Percentiles rank a stretch among this genome's conserved stretches.
These are phyloP conservation scores for Suillus discolor DNA, from an alignment of 768 basidiomycete genomes.

Conservation along the genomic window DNA sequence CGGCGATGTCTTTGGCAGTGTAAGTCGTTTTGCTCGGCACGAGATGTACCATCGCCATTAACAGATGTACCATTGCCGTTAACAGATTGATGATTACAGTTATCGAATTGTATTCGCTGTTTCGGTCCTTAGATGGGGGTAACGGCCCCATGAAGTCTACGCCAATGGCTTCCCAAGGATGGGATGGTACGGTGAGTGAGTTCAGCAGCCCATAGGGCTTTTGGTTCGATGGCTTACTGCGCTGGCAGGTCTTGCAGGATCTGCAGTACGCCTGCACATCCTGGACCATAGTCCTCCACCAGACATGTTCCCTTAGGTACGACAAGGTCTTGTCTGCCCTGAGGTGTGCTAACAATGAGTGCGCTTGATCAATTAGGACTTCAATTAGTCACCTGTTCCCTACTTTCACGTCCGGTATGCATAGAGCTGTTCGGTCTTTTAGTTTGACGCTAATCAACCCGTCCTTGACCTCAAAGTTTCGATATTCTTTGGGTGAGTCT, in stretches of 20 bases:
- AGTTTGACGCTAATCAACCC: slow-evolving; percentile 22
- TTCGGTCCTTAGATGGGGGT: too few species aligned
- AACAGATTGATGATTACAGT: slow-evolving; percentile 14
- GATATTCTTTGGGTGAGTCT: slow-evolving; percentile 19
- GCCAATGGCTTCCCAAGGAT: slow-evolving; percentile 39
- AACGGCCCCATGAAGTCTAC: slow-evolving; percentile 45
- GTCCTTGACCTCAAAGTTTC: slow-evolving; percentile 27
- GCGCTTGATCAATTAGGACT: slow-evolving; percentile 38
- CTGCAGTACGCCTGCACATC: slow-evolving; percentile 32
- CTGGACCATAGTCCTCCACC: slow-evolving; percentile 40
- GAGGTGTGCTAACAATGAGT: slow-evolving; percentile 42
- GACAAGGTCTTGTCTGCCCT: slow-evolving; percentile 36
- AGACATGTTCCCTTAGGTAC: slow-evolving; percentile 37
- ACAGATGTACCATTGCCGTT: slow-evolving; percentile 28
- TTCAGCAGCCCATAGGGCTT: too few species aligned
- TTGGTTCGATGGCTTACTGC: too few species aligned
- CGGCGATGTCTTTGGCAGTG: slow-evolving; percentile 35
- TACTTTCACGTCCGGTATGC: slow-evolving; percentile 24
- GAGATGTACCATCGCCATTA: too few species aligned
- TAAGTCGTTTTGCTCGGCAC: slow-evolving; percentile 25
- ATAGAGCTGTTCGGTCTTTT: slow-evolving; percentile 13
- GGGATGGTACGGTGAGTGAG: slow-evolving; percentile 8
- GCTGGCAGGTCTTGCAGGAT: not conserved
- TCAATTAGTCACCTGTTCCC: slow-evolving; percentile 27
- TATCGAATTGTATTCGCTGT: too few species aligned